A percentile compares a stretch with the other conserved stretches of the same genome.
Evolutionary conservation across 208 protist species (phyloP).

Genomic region (Trichomonas gallinae): DNA sequence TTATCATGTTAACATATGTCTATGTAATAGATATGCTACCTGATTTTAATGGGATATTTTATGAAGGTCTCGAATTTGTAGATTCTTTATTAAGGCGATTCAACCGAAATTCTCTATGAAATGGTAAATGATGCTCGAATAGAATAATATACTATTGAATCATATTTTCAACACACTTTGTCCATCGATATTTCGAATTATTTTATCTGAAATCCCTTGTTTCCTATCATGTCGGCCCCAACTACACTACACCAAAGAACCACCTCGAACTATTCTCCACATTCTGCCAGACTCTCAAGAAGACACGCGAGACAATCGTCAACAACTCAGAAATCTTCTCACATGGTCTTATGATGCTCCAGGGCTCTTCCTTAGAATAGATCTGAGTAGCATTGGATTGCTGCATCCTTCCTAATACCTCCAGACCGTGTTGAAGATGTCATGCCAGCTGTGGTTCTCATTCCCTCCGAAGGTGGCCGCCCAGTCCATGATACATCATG

Average conservation of each 20-base stretch:
- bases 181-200: too few species aligned
- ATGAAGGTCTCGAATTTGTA: too few species aligned
- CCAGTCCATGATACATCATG: conserved; percentile 47
- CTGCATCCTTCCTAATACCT: conserved; percentile 81
- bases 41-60: too few species aligned
- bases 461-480: conserved; percentile 64
- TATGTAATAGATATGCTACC: too few species aligned
- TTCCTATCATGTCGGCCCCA: too few species aligned
- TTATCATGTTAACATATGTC: too few species aligned
- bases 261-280: conserved; percentile 93
- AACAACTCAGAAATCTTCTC: conserved; percentile 64
- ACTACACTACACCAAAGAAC: conserved; percentile 95
- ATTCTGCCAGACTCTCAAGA: conserved; percentile 76
- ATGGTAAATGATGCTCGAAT: too few species aligned
- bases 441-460: conserved; percentile 72
- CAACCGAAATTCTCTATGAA: too few species aligned
- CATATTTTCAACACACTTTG: too few species aligned
- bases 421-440: conserved; percentile 78
- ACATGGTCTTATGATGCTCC: conserved; percentile 50
- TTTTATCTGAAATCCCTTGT: too few species aligned
- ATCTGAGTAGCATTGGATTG: conserved; percentile 65
- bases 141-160: too few species aligned
- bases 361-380: conserved; percentile 39
- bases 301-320: conserved; percentile 68
- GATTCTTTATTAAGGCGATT: too few species aligned